Evolutionary conservation across 768 basidiomycete species (phyloP).

Genomic region (Amanita rimosa): DNA sequence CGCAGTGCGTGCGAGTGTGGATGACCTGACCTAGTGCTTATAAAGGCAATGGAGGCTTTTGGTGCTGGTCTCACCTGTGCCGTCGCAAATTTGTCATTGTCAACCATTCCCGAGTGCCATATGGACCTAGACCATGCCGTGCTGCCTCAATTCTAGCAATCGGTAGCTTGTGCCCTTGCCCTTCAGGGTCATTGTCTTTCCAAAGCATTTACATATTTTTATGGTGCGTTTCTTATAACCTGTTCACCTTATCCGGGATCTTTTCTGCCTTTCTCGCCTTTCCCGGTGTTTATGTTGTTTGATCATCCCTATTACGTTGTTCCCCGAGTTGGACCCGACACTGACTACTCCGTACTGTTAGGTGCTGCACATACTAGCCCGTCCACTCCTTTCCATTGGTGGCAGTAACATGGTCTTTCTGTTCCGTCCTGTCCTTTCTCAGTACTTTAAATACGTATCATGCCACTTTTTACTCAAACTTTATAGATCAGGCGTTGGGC

Average conservation of each 20-base stretch:
- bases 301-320: background rate
- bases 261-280: background rate
- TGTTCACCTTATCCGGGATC: background rate
- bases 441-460: background rate
- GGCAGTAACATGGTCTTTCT: background rate
- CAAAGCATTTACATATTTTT: background rate
- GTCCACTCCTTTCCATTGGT: conserved; percentile 1
- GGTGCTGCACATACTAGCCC: background rate
- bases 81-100: background rate
- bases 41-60: too few species aligned
- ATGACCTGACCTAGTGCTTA: background rate
- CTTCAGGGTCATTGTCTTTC: background rate
- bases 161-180: background rate
- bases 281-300: background rate
- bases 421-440: conserved; percentile 2
- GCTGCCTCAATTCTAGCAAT: background rate
- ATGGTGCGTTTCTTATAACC: background rate
- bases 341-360: background rate
- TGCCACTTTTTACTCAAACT: background rate
- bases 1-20: background rate
- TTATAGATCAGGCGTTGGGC: background rate
- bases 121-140: background rate
- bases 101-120: background rate
- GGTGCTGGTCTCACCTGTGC: background rate
- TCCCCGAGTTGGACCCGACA: background rate